Evolutionary conservation across 1,284 basidiomycete genomes (phyloP).

Genomic region (Naganishia albida): DNA sequence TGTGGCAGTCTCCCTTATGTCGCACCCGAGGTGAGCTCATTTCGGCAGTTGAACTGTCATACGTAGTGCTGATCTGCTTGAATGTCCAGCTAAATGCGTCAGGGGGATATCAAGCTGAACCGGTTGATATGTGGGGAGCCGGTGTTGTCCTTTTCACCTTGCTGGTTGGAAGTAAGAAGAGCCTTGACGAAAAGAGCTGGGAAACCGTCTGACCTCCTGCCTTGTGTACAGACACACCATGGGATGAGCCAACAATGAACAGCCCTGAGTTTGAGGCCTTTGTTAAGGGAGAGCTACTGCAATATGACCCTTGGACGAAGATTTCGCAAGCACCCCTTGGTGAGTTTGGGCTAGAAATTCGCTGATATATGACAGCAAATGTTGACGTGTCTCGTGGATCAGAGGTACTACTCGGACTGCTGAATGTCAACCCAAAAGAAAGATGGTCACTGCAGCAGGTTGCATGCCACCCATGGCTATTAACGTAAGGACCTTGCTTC

Average conservation of each 20-base stretch:
- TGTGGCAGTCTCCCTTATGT: conserved; percentile 96
- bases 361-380: not conserved
- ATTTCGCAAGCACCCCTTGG: conserved; percentile 65
- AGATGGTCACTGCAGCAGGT: conserved; percentile 73
- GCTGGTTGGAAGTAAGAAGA: conserved; percentile 78
- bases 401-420: conserved; percentile 73
- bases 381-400: conserved; percentile 5
- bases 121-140: conserved; percentile 92
- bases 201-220: not conserved
- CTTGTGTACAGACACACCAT: conserved; percentile 76
- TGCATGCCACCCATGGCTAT: conserved; percentile 75
- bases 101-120: conserved; percentile 78
- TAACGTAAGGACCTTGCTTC: conserved; percentile 58
- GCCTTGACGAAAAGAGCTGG: not conserved
- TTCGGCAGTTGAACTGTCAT: not conserved
- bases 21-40: conserved; percentile 74
- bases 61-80: not conserved
- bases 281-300: conserved; percentile 71
- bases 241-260: conserved; percentile 85
- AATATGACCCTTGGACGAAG: conserved; percentile 78
- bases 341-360: conserved; percentile 51
- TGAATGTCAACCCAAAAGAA: conserved; percentile 70
- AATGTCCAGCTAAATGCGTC: conserved; percentile 42
- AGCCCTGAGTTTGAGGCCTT: conserved; percentile 81
- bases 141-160: conserved; percentile 96